phyloP scores from a whole-genome alignment of 768 basidiomycete species.

The Pulveroboletus ravenelii region DNA sequence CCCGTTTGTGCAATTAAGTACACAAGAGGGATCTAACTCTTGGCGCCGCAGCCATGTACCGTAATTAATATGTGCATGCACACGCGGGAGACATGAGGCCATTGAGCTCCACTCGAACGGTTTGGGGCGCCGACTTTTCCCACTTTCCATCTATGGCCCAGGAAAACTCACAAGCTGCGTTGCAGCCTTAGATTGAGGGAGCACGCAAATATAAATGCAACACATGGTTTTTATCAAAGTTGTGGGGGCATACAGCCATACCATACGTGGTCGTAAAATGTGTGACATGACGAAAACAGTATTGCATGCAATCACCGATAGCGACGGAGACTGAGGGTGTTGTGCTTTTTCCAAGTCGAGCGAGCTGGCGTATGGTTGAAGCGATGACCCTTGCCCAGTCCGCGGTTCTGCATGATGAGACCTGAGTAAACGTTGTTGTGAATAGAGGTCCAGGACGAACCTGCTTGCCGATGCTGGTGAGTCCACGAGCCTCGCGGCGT shows the following conservation, averaged over 20 bases:
- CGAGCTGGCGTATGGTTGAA: slow-evolving; percentile 90
- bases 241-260: slow-evolving; percentile 21
- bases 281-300: slow-evolving; percentile 6
- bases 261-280: slow-evolving; percentile 26
- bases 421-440: background rate
- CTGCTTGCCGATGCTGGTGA: slow-evolving; percentile 95
- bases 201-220: background rate
- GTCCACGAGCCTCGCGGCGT: slow-evolving; percentile 94
- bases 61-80: slow-evolving; percentile 15
- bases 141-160: background rate
- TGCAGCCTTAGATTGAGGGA: background rate
- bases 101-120: background rate
- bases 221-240: slow-evolving; percentile 13
- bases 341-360: slow-evolving; percentile 97
- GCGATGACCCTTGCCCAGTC: slow-evolving; percentile 91
- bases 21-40: slow-evolving; percentile 4
- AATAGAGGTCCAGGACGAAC: slow-evolving; percentile 36
- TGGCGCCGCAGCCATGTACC: slow-evolving; percentile 15
- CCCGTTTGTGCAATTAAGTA: background rate
- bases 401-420: slow-evolving; percentile 70
- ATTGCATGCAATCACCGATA: slow-evolving; percentile 60
- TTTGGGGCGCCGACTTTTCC: background rate
- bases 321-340: slow-evolving; percentile 88
- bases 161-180: background rate
- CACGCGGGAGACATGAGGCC: slow-evolving; percentile 23